These are phyloP conservation scores for Hysterium pulicare DNA, from an alignment of 2,329 filamentous ascomycete species.

Conservation along the genomic window DNA sequence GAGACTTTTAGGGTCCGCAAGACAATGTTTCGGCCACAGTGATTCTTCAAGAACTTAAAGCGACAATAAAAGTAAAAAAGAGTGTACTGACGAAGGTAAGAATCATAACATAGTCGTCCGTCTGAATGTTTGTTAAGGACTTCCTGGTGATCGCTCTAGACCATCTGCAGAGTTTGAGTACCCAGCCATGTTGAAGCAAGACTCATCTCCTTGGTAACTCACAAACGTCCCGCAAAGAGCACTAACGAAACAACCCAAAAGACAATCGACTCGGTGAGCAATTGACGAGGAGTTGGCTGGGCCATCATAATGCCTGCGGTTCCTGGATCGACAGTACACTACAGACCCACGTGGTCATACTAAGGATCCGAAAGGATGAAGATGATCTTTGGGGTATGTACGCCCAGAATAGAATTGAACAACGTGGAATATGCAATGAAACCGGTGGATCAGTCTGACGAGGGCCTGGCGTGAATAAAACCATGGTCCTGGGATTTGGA, in stretches of 20 bases:
- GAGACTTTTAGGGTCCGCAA: too few species aligned
- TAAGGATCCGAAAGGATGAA: too few species aligned
- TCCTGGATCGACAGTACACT: too few species aligned
- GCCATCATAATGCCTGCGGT: background rate
- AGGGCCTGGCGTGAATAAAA: too few species aligned
- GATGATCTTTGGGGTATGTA: too few species aligned
- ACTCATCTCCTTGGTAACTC: background rate
- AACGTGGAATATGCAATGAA: too few species aligned
- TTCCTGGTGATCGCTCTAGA: constrained; percentile 7
- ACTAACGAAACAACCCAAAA: constrained; percentile 6
- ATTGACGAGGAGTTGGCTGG: constrained; percentile 3
- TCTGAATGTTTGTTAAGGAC: constrained; percentile 4
- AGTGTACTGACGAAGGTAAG: constrained; percentile 4
- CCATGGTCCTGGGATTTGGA: too few species aligned
- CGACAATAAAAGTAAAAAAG: too few species aligned
- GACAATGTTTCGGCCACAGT: too few species aligned
- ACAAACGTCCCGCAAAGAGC: constrained; percentile 9
- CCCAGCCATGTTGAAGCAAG: background rate
- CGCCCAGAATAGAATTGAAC: too few species aligned
- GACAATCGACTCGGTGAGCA: constrained; percentile 8
- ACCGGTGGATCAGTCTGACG: too few species aligned
- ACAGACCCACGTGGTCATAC: too few species aligned
- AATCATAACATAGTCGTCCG: constrained; percentile 12
- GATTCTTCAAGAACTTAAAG: background rate
- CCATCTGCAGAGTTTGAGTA: constrained; percentile 4